Percentiles rank a stretch among this genome's conserved stretches.
Evolutionary conservation across 441 rosid genomes (phyloP).

Genomic region (Euphorbia corollata): DNA sequence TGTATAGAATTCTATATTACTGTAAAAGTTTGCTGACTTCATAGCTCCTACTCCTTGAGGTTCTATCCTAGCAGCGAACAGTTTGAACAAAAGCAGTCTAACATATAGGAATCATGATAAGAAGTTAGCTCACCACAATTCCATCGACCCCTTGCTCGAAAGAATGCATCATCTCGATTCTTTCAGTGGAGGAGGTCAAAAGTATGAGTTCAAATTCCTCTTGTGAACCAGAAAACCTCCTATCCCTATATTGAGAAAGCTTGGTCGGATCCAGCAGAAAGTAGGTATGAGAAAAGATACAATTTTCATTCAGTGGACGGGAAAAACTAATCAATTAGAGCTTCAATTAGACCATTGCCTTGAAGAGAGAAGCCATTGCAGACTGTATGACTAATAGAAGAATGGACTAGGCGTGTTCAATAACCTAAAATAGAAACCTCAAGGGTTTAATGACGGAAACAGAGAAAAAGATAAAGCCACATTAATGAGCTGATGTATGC

Average conservation of each 20-base stretch:
- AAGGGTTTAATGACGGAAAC: not conserved
- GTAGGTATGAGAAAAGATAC: not conserved
- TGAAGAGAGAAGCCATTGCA: conserved; percentile 75
- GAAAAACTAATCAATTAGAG: not conserved
- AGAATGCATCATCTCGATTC: no score
- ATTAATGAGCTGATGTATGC: not conserved
- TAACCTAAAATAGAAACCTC: not conserved
- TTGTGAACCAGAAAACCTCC: conserved; percentile 72
- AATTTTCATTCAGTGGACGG: not conserved
- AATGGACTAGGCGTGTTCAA: not conserved
- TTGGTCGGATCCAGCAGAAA: conserved; percentile 53
- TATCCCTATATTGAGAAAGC: conserved; percentile 81
- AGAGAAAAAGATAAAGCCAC: not conserved
- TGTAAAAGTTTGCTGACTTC: conserved; percentile 24
- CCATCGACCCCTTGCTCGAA: no score
- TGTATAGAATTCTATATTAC: conserved; percentile 17
- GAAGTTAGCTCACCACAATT: no score
- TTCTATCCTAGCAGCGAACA: conserved; percentile 9
- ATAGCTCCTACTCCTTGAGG: conserved; percentile 23
- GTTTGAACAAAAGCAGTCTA: conserved; percentile 6
- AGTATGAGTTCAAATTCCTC: conserved; percentile 81
- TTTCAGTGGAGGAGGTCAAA: conserved; percentile 50
- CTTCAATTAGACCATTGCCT: conserved; percentile 33
- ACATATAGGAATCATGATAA: no score
- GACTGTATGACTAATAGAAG: not conserved